A percentile compares a stretch with the other conserved stretches of the same genome.
Conservation (phyloP, 305 asterid genomes). For the Fraxinus floribunda region DNA sequence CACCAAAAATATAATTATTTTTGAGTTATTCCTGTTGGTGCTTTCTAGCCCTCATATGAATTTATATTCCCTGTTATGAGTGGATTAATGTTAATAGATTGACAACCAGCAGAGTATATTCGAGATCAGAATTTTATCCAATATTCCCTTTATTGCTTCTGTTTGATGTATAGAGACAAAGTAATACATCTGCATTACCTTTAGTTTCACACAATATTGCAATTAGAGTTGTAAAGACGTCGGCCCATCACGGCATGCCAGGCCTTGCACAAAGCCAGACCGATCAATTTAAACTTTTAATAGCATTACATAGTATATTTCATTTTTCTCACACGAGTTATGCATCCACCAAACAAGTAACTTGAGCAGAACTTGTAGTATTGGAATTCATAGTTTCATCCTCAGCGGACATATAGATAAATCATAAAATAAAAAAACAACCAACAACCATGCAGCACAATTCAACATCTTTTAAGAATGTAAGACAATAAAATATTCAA, state of each 20-base stretch:
- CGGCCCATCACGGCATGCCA: neutral
- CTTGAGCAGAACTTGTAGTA: neutral
- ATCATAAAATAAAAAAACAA: neutral
- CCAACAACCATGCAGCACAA: neutral
- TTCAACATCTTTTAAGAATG: neutral
- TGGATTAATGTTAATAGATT: neutral
- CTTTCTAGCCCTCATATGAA: neutral
- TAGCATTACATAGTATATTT: neutral
- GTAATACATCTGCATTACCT: neutral
- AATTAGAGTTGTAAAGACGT: neutral
- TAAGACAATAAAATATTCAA: neutral
- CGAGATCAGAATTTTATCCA: neutral
- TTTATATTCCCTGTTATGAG: neutral
- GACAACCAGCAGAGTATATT: neutral
- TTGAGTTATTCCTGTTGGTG: neutral
- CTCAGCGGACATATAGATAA: neutral
- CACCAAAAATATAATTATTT: neutral
- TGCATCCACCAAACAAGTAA: neutral
- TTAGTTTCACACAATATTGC: neutral
- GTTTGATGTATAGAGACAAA: neutral
- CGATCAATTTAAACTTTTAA: neutral
- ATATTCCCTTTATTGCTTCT: neutral
- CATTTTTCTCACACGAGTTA: constrained; percentile 3
- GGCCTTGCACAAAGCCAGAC: neutral
- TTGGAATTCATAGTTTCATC: neutral